Evolutionary conservation across 2,329 filamentous ascomycete genomes (phyloP).

Genomic region (Corinectria fuckeliana): DNA sequence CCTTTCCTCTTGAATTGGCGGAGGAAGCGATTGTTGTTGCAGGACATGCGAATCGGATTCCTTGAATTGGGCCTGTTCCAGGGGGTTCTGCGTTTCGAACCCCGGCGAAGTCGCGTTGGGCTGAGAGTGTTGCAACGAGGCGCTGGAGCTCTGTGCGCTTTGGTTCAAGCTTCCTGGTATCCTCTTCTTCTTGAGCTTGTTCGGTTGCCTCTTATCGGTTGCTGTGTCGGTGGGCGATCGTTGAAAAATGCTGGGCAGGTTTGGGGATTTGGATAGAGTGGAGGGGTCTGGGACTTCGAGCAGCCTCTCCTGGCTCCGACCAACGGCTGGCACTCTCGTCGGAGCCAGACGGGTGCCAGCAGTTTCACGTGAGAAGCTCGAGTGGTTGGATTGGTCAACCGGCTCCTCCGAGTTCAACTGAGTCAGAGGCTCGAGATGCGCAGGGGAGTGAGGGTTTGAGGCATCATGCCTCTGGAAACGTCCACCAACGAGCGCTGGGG

Average conservation of each 20-base stretch:
- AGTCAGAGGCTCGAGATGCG: constrained; percentile 48
- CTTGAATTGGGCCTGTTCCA: constrained; percentile 46
- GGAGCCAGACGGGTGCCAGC: constrained; percentile 37
- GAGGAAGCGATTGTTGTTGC: constrained; percentile 26
- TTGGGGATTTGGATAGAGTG: constrained; percentile 71
- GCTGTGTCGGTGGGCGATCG: constrained; percentile 66
- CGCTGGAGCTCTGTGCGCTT: constrained; percentile 89
- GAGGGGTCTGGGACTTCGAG: constrained; percentile 49
- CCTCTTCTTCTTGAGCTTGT: constrained; percentile 90
- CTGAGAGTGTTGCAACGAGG: constrained; percentile 65
- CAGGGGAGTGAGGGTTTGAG: constrained; percentile 41
- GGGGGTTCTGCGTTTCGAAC: constrained; percentile 53
- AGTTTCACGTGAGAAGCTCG: constrained; percentile 41
- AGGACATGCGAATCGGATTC: constrained; percentile 26
- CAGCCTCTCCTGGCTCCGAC: constrained; percentile 57
- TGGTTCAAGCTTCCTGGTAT: constrained; percentile 77
- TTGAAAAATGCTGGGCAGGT: constrained; percentile 73
- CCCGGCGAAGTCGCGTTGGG: constrained; percentile 55
- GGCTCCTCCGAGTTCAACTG: constrained; percentile 39
- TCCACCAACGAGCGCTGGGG: constrained; percentile 71
- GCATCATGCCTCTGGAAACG: constrained; percentile 62
- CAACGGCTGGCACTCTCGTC: constrained; percentile 41
- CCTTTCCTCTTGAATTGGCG: constrained; percentile 30
- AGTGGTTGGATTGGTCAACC: constrained; percentile 32
- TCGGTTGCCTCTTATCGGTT: constrained; percentile 75